A percentile compares a stretch with the other conserved stretches of the same genome.
phyloP scores from a whole-genome alignment of 2,329 filamentous ascomycete species.

The Taxawa tesnikishii region DNA sequence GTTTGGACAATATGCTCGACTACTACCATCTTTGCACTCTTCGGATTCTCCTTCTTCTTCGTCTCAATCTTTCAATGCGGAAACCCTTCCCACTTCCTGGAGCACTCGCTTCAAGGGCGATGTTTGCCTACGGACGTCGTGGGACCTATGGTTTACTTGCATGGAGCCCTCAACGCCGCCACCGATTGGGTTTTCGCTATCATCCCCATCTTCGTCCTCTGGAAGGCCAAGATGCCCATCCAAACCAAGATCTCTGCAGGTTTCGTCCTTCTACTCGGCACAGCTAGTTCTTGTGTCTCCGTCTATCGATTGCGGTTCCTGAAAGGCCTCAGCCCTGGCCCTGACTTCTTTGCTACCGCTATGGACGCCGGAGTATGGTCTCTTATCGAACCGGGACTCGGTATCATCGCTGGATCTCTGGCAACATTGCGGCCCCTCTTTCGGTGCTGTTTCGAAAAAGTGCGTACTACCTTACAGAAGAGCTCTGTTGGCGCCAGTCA shows the following conservation, averaged over 20 bases:
- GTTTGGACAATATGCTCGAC: conserved; percentile 15
- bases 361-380: conserved; percentile 19
- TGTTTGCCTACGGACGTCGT: no score
- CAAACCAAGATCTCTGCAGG: conserved; percentile 27
- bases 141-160: no score
- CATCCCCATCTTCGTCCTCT: conserved; percentile 27
- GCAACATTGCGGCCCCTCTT: conserved; percentile 20
- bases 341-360: conserved; percentile 13
- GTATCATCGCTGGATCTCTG: conserved; percentile 19
- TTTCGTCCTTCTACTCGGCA: conserved; percentile 25
- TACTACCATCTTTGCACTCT: conserved; percentile 16
- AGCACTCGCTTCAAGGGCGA: no score
- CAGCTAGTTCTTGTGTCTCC: conserved; percentile 11
- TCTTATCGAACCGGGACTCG: conserved; percentile 19
- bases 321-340: conserved; percentile 7
- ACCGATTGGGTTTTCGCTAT: conserved; percentile 23
- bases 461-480: no score
- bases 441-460: no score
- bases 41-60: conserved; percentile 21
- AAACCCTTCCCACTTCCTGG: conserved; percentile 3
- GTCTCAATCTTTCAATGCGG: conserved; percentile 9
- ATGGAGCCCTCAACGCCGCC: conserved; percentile 21
- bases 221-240: conserved; percentile 26
- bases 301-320: conserved; percentile 12
- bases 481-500: no score